Base-by-base conservation (phyloP, 805 yeast species). In the Komagataella pastoris region DNA sequence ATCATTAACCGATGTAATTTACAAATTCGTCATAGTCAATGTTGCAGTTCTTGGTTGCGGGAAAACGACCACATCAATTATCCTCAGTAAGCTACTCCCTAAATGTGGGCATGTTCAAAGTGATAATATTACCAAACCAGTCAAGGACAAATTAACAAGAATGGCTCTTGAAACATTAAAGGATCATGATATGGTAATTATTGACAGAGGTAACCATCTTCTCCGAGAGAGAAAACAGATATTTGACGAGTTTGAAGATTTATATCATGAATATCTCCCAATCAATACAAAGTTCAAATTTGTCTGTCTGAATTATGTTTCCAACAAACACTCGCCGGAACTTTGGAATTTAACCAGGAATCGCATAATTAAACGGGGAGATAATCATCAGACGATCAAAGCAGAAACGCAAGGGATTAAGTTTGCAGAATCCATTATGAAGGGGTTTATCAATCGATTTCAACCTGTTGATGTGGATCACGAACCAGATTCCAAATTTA, bases 11-110 rank as follows among this genome's bases (percentile, higher is more conserved):
- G 69, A 68, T 44, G 65, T 63, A 48, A 52, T 65, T 1, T 69
- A 72, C 3, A 82, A 81, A 57, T 84, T 79, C 61, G 75, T 87
- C 0, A 59, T 93, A 2, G 77, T 88, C 1, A 91, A 98, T 0
- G 79, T 90, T 3, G 89, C 97, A 0, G 88, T 96, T 0, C 77
- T 91, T 50, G 98, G 98, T 0, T 88, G 97, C 65, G 99, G 99
- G 6, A 93, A 93, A 62, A 89, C 97, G 0, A 88, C 97, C 0
- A 77, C 86, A 0, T 79, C 86, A 5, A 62, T 78, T 43, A 81
- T 90, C 0, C 68, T 93, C 46, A 55, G 59, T 0, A 60, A 71
- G 7, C 63, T 90, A 7, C 81, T 71, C 52, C 81, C 83, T 0
- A 61, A 68, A 0, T 84, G 95, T 83, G 83, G 77, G 0, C 85